Conservation (phyloP, 495 filamentous ascomycete species). For the Rostrohypoxylon terebratum region DNA sequence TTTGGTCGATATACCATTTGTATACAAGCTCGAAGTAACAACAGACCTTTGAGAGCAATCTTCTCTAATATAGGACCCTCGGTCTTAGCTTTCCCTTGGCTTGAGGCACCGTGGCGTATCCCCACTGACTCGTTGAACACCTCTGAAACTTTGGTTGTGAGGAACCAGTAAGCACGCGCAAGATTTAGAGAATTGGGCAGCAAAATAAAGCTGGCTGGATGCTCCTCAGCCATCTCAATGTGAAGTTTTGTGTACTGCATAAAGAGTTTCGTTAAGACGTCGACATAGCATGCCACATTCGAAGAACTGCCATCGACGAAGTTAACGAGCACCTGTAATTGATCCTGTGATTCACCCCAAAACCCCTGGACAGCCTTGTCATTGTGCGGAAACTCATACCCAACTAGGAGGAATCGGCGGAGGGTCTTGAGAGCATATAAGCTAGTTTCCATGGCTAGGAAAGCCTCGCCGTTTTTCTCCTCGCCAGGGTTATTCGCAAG, state of each 20-base stretch:
- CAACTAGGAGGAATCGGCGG: slow-evolving; percentile 80
- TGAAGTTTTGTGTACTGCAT: slow-evolving; percentile 93
- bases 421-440: slow-evolving; percentile 81
- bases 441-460: slow-evolving; percentile 76
- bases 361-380: slow-evolving; percentile 77
- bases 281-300: slow-evolving; percentile 58
- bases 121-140: slow-evolving; percentile 67
- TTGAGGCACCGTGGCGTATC: slow-evolving; percentile 60
- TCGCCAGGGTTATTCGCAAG: slow-evolving; percentile 62
- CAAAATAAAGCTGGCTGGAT: slow-evolving; percentile 82
- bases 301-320: slow-evolving; percentile 62
- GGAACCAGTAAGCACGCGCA: slow-evolving; percentile 82
- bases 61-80: slow-evolving; percentile 74
- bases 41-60: slow-evolving; percentile 80
- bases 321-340: slow-evolving; percentile 76
- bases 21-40: slow-evolving; percentile 84
- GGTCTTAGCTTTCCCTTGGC: slow-evolving; percentile 65
- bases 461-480: slow-evolving; percentile 69
- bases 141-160: slow-evolving; percentile 80
- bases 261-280: slow-evolving; percentile 82
- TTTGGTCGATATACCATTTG: slow-evolving; percentile 83
- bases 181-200: slow-evolving; percentile 82
- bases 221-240: slow-evolving; percentile 78
- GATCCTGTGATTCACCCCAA: slow-evolving; percentile 77
- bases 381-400: slow-evolving; percentile 86